Conservation (phyloP, 2,329 filamentous ascomycete genomes). For the Aspergillus calidoustus region DNA sequence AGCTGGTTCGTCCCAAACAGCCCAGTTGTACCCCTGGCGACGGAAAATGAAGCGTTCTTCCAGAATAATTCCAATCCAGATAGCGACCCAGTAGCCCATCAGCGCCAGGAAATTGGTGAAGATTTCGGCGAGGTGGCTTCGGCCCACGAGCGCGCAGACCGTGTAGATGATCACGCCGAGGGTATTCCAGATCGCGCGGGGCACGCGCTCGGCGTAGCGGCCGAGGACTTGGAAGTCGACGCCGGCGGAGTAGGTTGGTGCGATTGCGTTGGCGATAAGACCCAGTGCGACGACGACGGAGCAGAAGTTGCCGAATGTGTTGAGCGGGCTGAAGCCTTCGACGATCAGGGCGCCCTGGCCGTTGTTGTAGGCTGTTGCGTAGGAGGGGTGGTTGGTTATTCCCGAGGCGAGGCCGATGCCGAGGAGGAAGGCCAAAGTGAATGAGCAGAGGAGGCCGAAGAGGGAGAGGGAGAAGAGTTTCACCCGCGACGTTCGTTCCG, state of each 20-base stretch:
- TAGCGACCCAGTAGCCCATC: slow-evolving; percentile 72
- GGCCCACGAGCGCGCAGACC: slow-evolving; percentile 67
- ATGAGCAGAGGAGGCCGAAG: slow-evolving; percentile 60
- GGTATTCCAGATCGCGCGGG: slow-evolving; percentile 68
- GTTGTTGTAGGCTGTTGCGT: slow-evolving; percentile 59
- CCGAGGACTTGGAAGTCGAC: slow-evolving; percentile 72
- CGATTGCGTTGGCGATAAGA: slow-evolving; percentile 68
- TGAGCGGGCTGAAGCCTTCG: slow-evolving; percentile 63
- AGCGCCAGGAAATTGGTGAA: slow-evolving; percentile 72
- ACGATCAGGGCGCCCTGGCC: slow-evolving; percentile 69
- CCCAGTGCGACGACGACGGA: slow-evolving; percentile 67
- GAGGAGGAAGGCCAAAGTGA: slow-evolving; percentile 64
- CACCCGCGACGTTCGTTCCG: slow-evolving; percentile 55
- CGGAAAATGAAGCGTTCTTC: slow-evolving; percentile 67
- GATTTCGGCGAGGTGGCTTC: slow-evolving; percentile 64
- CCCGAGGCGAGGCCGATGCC: slow-evolving; percentile 68
- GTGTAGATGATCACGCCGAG: slow-evolving; percentile 66
- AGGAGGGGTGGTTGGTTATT: slow-evolving; percentile 56
- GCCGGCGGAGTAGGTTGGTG: slow-evolving; percentile 67
- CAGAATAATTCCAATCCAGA: slow-evolving; percentile 65
- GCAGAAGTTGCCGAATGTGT: slow-evolving; percentile 69
- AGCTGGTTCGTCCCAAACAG: slow-evolving; percentile 61
- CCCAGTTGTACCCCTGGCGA: slow-evolving; percentile 62
- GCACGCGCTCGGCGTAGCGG: slow-evolving; percentile 60
- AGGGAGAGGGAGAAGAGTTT: slow-evolving; percentile 63